Percentiles rank a stretch among this genome's conserved stretches.
These are phyloP conservation scores for Penicillium paneum DNA, from an alignment of 2,329 filamentous ascomycete genomes.

Conservation along the genomic window DNA sequence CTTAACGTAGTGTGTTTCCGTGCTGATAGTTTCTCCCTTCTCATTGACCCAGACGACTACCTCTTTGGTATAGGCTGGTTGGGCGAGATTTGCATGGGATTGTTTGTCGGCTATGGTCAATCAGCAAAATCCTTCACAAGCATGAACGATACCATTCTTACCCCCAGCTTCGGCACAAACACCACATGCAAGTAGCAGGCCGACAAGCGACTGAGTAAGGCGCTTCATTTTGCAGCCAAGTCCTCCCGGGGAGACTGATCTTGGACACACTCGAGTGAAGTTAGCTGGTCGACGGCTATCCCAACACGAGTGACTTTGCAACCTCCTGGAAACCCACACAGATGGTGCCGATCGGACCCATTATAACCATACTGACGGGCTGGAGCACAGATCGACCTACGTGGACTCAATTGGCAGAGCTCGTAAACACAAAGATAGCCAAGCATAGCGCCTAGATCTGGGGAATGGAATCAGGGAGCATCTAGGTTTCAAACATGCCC, in stretches of 20 bases:
- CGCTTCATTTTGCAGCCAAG: slow-evolving; percentile 12
- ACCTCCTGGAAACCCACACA: not conserved
- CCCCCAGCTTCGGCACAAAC: slow-evolving; percentile 24
- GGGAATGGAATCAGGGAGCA: slow-evolving; percentile 18
- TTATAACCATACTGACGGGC: slow-evolving; percentile 15
- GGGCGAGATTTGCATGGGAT: slow-evolving; percentile 30
- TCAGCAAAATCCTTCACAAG: slow-evolving; percentile 15
- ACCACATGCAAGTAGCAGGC: slow-evolving; percentile 12
- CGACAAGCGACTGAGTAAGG: slow-evolving; percentile 13
- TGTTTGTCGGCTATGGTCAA: slow-evolving; percentile 2
- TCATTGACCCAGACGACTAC: slow-evolving; percentile 61
- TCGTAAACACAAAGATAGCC: slow-evolving; percentile 14
- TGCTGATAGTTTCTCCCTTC: slow-evolving; percentile 51
- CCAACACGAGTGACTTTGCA: slow-evolving; percentile 8
- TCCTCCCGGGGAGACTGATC: not conserved
- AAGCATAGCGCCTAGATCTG: slow-evolving; percentile 16
- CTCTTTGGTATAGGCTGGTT: slow-evolving; percentile 45
- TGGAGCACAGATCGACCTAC: not conserved
- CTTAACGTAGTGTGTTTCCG: slow-evolving; percentile 31
- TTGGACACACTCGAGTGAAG: not conserved
- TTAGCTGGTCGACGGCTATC: slow-evolving; percentile 4
- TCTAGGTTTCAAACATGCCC: not conserved
- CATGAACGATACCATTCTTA: slow-evolving; percentile 12
- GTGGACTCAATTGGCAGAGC: not conserved
- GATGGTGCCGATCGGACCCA: slow-evolving; percentile 19